phyloP scores from a whole-genome alignment of 768 basidiomycete species.

The Pleurotus giganteus region DNA sequence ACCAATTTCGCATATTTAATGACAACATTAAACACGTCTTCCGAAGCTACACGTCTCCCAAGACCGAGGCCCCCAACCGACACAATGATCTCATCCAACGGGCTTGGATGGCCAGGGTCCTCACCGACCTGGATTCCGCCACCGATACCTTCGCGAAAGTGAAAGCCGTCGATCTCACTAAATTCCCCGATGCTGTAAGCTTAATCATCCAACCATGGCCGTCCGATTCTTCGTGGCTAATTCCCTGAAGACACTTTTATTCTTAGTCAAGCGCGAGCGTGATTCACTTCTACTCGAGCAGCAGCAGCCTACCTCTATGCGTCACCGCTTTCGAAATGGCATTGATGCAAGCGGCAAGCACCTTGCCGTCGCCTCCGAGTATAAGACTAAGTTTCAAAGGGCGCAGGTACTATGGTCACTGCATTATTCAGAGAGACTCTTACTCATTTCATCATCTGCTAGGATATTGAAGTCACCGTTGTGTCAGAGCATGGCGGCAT shows the following conservation, averaged over 20 bases:
- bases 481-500: background rate
- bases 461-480: constrained; percentile 6
- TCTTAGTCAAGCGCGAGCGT: constrained; percentile 43
- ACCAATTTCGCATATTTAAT: constrained; percentile 30
- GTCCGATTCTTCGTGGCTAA: background rate
- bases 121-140: constrained; percentile 40
- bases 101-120: constrained; percentile 50
- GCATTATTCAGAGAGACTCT: background rate
- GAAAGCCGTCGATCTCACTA: constrained; percentile 41
- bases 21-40: constrained; percentile 37
- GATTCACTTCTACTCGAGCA: constrained; percentile 46
- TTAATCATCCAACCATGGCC: background rate
- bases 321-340: constrained; percentile 36
- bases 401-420: background rate
- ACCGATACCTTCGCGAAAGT: constrained; percentile 41
- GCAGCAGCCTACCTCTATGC: constrained; percentile 41
- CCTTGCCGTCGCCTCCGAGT: background rate
- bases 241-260: constrained; percentile 29
- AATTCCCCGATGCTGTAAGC: constrained; percentile 33
- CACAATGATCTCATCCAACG: constrained; percentile 37
- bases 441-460: background rate
- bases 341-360: constrained; percentile 14
- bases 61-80: constrained; percentile 27
- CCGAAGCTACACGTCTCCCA: constrained; percentile 24
- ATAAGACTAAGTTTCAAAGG: constrained; percentile 3